phyloP scores from a whole-genome alignment of 2,329 filamentous ascomycete genomes.

The Pestalotiopsis sp. region DNA sequence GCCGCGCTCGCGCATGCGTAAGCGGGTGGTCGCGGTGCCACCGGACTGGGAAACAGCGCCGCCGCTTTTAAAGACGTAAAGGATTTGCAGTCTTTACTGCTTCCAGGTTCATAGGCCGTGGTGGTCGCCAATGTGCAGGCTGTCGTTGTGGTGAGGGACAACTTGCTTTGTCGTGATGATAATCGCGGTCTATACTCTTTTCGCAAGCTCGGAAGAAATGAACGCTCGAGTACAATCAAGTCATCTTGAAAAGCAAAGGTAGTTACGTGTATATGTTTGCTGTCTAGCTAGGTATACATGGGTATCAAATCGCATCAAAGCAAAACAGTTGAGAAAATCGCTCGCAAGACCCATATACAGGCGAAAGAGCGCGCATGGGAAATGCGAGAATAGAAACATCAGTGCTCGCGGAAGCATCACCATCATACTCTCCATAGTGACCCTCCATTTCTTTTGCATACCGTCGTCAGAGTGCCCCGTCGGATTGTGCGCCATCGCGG shows the following conservation, averaged over 20 bases:
- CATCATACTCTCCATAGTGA: too few species aligned
- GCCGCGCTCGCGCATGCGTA: background rate
- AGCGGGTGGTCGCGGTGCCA: background rate
- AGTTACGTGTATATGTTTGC: too few species aligned
- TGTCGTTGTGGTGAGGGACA: background rate
- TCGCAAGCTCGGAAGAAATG: too few species aligned
- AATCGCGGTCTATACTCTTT: too few species aligned
- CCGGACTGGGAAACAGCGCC: background rate
- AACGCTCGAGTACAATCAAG: too few species aligned
- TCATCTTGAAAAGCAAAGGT: too few species aligned
- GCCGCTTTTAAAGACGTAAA: background rate
- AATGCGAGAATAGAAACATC: background rate
- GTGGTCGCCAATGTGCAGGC: background rate
- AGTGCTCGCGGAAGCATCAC: too few species aligned
- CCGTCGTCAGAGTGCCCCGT: background rate
- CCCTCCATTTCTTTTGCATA: background rate
- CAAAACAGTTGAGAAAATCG: background rate
- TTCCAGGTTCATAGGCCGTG: background rate
- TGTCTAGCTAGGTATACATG: background rate
- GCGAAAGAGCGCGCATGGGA: background rate
- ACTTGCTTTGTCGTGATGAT: too few species aligned
- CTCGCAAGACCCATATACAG: background rate
- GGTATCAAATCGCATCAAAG: background rate
- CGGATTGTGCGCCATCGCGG: background rate
- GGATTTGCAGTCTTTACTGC: background rate